Evolutionary conservation across 352 stramenopile species (phyloP).

Genomic region (Phytopythium delawarense): DNA sequence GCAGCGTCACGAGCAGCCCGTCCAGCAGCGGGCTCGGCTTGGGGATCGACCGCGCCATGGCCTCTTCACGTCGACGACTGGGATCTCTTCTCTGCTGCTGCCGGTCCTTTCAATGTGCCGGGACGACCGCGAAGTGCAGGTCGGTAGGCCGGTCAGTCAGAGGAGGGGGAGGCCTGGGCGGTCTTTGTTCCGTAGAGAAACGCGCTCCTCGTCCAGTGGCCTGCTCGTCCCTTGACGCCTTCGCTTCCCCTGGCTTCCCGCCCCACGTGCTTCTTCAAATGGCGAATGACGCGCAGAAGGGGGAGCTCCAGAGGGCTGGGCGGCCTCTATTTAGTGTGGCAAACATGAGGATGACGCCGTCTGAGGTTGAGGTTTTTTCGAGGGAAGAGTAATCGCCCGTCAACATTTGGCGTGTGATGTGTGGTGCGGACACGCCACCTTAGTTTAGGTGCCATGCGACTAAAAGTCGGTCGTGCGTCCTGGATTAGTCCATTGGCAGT

Average conservation of each 20-base stretch:
- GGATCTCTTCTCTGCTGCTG: not conserved
- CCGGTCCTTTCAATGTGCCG: not conserved
- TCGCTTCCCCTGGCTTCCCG: no score
- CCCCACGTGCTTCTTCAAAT: slow-evolving; percentile 1
- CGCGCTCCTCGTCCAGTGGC: not conserved
- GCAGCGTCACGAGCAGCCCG: slow-evolving; percentile 47
- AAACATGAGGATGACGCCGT: no score
- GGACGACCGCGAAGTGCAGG: not conserved
- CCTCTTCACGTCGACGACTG: not conserved
- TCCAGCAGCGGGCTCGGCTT: slow-evolving; percentile 71
- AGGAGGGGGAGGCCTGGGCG: no score
- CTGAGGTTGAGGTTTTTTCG: slow-evolving; percentile 3
- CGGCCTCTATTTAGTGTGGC: not conserved
- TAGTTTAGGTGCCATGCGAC: not conserved
- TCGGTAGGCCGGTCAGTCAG: not conserved
- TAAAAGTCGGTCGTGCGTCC: no score
- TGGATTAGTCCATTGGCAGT: no score
- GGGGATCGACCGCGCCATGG: slow-evolving; percentile 54
- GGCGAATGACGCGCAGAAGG: not conserved
- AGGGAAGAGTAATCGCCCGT: not conserved
- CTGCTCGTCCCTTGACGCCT: no score
- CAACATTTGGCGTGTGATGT: not conserved
- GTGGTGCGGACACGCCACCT: not conserved
- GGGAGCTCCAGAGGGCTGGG: not conserved
- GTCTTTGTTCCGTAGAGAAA: not conserved